Conservation (phyloP, 768 basidiomycete species). For the Suillus bovinus region DNA sequence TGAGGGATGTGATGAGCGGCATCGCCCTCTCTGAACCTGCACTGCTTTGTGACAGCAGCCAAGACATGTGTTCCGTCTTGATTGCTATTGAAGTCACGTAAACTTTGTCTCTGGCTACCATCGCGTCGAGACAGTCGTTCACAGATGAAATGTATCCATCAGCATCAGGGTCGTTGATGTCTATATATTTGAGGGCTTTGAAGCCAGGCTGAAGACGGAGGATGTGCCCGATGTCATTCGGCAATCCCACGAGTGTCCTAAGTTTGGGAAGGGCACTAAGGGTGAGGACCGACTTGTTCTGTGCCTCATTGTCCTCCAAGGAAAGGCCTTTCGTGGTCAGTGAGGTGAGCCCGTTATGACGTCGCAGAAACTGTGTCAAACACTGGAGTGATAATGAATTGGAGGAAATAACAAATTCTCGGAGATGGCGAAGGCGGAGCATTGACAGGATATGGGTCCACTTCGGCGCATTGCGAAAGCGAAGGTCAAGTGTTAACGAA, state of each 20-base stretch:
- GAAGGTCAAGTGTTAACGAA: not conserved
- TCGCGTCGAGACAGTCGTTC: conserved; percentile 6
- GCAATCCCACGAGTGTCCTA: not conserved
- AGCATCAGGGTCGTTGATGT: conserved; percentile 1
- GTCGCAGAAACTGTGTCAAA: conserved; percentile 5
- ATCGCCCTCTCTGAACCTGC: not conserved
- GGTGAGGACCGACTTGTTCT: not conserved
- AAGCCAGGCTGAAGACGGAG: not conserved
- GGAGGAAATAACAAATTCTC: conserved; percentile 6
- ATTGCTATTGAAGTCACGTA: conserved; percentile 5
- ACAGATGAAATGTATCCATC: conserved; percentile 4
- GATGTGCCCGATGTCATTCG: conserved; percentile 5
- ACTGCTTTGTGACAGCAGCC: conserved; percentile 1
- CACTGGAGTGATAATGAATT: not conserved
- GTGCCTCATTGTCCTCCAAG: not conserved
- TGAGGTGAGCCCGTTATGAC: conserved; percentile 1
- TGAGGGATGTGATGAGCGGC: not conserved
- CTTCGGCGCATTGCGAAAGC: conserved; percentile 2
- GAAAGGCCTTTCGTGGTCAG: conserved; percentile 3
- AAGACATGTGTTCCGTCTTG: conserved; percentile 3
- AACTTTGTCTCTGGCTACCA: not conserved
- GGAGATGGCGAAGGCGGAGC: conserved; percentile 6
- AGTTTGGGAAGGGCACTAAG: not conserved
- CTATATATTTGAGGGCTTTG: not conserved
- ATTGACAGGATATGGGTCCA: conserved; percentile 2